Conservation (phyloP, 169 alveolate species). For the Eimeria brunetti region DNA sequence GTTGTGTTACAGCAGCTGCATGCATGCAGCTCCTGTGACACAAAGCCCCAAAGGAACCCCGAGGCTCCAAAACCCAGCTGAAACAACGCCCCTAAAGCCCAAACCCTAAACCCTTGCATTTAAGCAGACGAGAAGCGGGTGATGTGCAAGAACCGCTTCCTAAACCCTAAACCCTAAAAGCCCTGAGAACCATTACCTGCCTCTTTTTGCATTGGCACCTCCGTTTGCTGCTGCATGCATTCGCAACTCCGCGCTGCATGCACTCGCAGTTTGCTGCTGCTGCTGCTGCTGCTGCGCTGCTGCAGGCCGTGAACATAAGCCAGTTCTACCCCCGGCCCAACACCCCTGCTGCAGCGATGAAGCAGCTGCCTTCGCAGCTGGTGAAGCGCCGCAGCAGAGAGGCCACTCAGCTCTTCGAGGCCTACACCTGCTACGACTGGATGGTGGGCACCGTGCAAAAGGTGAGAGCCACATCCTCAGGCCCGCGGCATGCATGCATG, state of each 20-base stretch:
- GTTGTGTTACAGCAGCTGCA: not conserved
- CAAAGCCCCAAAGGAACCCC: too few species aligned
- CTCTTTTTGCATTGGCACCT: not conserved
- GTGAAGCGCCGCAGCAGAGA: conserved; percentile 82
- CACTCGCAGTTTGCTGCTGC: not conserved
- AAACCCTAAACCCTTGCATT: too few species aligned
- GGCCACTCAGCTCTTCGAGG: conserved; percentile 78
- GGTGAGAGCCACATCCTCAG: conserved; percentile 38
- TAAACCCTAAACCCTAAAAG: not conserved
- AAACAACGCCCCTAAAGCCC: too few species aligned
- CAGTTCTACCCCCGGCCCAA: conserved; percentile 99
- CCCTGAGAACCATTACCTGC: not conserved
- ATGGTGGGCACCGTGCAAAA: conserved; percentile 68
- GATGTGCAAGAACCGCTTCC: too few species aligned
- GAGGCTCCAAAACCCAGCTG: too few species aligned
- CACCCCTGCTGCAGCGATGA: conserved; percentile 96
- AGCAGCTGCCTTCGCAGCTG: conserved; percentile 82
- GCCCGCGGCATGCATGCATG: not conserved
- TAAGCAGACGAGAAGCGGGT: too few species aligned
- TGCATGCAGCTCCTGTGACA: not conserved
- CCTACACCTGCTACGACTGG: conserved; percentile 78
- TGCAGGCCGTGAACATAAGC: conserved; percentile 94
- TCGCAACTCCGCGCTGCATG: too few species aligned
- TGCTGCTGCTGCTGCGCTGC: not conserved
- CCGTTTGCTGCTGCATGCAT: not conserved